Conservation (phyloP, 2,329 filamentous ascomycete genomes). For the Neofusicoccum sp. region DNA sequence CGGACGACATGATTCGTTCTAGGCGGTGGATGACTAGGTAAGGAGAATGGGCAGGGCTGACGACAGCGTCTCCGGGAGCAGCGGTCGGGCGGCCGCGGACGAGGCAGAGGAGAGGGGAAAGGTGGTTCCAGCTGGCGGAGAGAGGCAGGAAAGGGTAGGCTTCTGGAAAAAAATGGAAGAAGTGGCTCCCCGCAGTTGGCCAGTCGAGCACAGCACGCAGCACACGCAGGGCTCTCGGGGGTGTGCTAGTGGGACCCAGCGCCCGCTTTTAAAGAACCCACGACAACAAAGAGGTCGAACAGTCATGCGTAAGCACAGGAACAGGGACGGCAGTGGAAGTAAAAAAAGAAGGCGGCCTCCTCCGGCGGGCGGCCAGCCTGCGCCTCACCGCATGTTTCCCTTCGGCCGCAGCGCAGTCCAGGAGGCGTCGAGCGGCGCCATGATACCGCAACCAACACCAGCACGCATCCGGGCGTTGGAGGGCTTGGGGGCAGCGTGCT, state of each 20-base stretch:
- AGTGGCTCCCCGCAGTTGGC: not conserved
- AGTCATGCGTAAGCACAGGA: conserved; percentile 2
- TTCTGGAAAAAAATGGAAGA: not conserved
- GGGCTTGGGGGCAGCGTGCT: conserved; percentile 1
- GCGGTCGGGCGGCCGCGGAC: not conserved
- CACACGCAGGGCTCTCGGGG: not conserved
- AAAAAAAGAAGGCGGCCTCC: not conserved
- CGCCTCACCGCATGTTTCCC: not conserved
- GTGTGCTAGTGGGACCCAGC: not conserved
- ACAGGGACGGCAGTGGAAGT: conserved; percentile 1
- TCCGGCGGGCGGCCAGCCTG: not conserved
- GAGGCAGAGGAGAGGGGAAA: not conserved
- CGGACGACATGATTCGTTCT: not conserved
- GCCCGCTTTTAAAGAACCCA: conserved; percentile 6
- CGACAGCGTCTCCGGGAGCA: not conserved
- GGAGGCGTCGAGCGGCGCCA: conserved; percentile 5
- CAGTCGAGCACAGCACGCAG: not conserved
- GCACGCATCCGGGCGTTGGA: not conserved
- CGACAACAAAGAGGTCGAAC: not conserved
- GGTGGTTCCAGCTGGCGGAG: not conserved
- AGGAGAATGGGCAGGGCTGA: not conserved
- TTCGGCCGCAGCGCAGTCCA: not conserved
- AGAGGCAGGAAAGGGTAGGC: not conserved
- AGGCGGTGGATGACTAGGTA: not conserved
- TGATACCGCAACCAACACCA: not conserved